Evolutionary conservation across 1,284 basidiomycete genomes (phyloP).

Genomic region (Kwoniella shivajii): DNA sequence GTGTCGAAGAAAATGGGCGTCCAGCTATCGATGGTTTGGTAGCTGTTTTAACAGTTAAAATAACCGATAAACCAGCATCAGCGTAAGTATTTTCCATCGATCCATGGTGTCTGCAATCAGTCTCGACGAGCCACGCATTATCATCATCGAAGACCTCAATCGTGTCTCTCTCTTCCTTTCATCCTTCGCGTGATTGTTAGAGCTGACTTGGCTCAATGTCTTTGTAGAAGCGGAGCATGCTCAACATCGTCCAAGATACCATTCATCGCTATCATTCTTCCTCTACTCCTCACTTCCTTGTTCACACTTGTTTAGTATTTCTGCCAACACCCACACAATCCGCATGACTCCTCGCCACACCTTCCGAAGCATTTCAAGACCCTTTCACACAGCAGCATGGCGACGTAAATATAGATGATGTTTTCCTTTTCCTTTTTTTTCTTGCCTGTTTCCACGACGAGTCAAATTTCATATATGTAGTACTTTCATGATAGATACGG

Average conservation of each 20-base stretch:
- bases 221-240: constrained; percentile 11
- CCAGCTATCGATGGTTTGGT: constrained; percentile 83
- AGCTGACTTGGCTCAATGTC: neutral
- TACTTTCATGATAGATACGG: no score
- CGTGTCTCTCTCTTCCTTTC: neutral
- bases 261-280: neutral
- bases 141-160: no score
- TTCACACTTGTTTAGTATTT: constrained; percentile 5
- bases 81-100: no score
- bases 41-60: constrained; percentile 74
- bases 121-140: no score
- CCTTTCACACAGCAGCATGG: constrained; percentile 5
- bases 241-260: constrained; percentile 7
- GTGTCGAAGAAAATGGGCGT: constrained; percentile 62
- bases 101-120: no score
- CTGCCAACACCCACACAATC: neutral
- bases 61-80: constrained; percentile 55
- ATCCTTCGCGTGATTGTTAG: neutral
- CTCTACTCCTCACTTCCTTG: constrained; percentile 5
- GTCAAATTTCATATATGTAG: no score
- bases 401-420: constrained; percentile 18
- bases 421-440: neutral
- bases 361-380: neutral
- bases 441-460: neutral
- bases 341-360: neutral